These are phyloP conservation scores for Castanea crenata DNA, from an alignment of 306 rosid genomes.

Conservation along the genomic window DNA sequence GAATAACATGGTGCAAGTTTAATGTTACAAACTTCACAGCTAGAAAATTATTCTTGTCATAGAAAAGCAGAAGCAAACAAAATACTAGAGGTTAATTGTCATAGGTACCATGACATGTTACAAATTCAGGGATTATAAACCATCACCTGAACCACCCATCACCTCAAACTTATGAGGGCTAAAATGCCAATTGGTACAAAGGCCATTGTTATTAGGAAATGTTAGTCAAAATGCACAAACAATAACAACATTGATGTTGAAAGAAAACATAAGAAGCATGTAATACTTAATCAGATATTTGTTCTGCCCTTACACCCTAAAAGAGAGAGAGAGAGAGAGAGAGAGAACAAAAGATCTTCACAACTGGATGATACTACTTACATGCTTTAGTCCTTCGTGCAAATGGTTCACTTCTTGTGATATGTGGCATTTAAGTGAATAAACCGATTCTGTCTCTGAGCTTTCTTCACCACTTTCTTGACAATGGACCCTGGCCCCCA, in stretches of 20 bases:
- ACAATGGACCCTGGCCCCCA: slow-evolving; percentile 74
- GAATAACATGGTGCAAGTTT: not conserved
- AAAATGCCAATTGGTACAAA: not conserved
- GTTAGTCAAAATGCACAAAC: not conserved
- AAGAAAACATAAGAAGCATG: not conserved
- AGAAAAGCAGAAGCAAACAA: not conserved
- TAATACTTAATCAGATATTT: not conserved
- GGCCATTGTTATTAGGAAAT: not conserved
- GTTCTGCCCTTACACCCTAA: not conserved
- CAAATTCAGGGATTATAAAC: not conserved
- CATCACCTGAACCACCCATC: not conserved
- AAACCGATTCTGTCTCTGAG: slow-evolving; percentile 92
- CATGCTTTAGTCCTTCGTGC: slow-evolving; percentile 96
- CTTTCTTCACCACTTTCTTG: slow-evolving; percentile 97
- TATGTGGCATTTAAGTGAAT: slow-evolving; percentile 97
- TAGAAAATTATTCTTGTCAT: not conserved
- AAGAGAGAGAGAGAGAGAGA: not conserved
- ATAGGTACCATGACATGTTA: not conserved
- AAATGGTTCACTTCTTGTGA: slow-evolving; percentile 98
- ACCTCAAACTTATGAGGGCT: too few relatives aligned
- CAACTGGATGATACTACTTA: slow-evolving; percentile 38
- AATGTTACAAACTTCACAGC: not conserved
- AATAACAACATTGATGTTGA: not conserved
- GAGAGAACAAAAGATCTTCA: not conserved
- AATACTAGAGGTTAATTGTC: not conserved